Percentiles rank a stretch among this genome's conserved stretches.
These are phyloP conservation scores for Arachis stenosperma DNA, from an alignment of 306 rosid species.

Conservation along the genomic window DNA sequence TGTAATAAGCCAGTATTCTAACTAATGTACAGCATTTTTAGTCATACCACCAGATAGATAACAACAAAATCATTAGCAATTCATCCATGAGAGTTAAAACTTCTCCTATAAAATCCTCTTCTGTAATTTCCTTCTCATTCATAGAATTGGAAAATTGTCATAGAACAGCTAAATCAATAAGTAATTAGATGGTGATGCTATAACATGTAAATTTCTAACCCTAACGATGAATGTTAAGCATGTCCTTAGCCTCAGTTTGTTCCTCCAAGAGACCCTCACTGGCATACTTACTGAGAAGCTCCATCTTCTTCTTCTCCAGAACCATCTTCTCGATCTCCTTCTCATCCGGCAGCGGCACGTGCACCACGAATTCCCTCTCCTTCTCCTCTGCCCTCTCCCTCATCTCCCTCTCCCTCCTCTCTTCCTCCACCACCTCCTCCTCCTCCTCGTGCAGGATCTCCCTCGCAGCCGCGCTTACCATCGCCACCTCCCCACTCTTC, in stretches of 20 bases:
- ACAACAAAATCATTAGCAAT: no score
- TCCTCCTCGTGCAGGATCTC: conserved; percentile 80
- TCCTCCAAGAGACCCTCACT: conserved; percentile 78
- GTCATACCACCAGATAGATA: background rate
- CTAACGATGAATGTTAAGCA: conserved; percentile 81
- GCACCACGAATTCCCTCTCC: conserved; percentile 80
- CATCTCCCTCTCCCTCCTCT: conserved; percentile 53
- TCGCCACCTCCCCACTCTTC: conserved; percentile 77
- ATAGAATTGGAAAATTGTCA: no score
- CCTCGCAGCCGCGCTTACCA: conserved; percentile 50
- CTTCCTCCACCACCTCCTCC: conserved; percentile 78
- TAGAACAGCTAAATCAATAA: no score
- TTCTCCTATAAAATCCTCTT: no score
- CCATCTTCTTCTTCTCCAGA: conserved; percentile 90
- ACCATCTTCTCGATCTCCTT: conserved; percentile 96
- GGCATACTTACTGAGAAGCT: conserved; percentile 67
- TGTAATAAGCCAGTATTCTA: background rate
- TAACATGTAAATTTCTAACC: background rate
- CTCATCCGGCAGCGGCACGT: conserved; percentile 87
- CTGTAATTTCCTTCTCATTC: no score
- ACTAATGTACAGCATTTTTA: background rate
- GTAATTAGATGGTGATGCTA: no score
- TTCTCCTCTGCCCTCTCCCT: conserved; percentile 44
- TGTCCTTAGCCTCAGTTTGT: conserved; percentile 66
- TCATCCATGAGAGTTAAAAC: no score